Conservation (phyloP, 257 asterid species). For the Solanum verrucosum region DNA sequence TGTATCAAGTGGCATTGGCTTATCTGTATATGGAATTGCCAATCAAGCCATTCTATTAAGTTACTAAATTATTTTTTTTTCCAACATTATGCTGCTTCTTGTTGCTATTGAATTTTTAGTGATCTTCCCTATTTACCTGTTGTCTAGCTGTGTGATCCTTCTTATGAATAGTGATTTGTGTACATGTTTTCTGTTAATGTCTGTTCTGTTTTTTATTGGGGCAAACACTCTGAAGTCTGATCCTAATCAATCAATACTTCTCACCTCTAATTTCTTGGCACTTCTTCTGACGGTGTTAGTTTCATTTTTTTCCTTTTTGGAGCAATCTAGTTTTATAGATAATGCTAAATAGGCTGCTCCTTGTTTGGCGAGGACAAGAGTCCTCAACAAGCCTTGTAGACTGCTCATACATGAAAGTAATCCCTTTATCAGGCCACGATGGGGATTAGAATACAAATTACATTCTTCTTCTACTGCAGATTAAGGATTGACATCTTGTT, state of each 20-base stretch:
- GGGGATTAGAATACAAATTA: background rate
- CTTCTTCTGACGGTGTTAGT: background rate
- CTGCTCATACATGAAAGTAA: background rate
- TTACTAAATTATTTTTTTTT: background rate
- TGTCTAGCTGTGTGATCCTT: background rate
- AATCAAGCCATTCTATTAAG: background rate
- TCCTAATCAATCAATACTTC: background rate
- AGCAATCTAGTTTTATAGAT: background rate
- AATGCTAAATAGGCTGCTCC: background rate
- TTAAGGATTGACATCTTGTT: background rate
- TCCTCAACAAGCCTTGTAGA: background rate
- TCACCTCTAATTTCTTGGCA: background rate
- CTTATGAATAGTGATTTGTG: background rate
- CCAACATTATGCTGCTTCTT: background rate
- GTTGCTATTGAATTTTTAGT: background rate
- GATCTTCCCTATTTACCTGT: background rate
- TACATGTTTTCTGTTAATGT: background rate
- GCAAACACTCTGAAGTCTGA: background rate
- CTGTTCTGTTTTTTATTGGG: background rate
- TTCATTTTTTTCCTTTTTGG: background rate
- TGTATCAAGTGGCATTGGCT: background rate
- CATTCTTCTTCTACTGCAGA: background rate
- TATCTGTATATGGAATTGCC: background rate
- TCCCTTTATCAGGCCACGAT: background rate
- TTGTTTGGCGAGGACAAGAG: background rate